Percentiles rank a stretch among this genome's conserved stretches.
Evolutionary conservation across 345 rosid genomes (phyloP).

Genomic region (Acer yangbiense): DNA sequence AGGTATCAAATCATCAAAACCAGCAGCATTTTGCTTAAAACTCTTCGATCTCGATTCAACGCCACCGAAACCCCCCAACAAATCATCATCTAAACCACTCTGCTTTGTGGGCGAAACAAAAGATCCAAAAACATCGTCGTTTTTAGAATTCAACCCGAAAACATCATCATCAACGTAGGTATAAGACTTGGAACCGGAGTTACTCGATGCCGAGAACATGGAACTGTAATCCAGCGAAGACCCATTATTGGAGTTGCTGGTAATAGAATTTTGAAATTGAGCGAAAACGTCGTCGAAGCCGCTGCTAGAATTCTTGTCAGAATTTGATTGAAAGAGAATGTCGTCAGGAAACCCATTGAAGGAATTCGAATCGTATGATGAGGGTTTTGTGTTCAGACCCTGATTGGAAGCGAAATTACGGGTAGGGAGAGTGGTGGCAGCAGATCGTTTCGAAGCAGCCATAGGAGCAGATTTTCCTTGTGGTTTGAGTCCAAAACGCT

Average conservation of each 20-base stretch:
- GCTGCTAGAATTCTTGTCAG: conserved; percentile 35
- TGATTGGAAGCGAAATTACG: conserved; percentile 28
- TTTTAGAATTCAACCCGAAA: conserved; percentile 35
- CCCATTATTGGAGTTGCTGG: conserved; percentile 30
- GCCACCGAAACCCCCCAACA: conserved; percentile 56
- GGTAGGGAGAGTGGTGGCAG: conserved; percentile 22
- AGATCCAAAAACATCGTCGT: conserved; percentile 48
- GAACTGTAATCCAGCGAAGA: conserved; percentile 53
- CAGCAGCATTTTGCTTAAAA: conserved; percentile 33
- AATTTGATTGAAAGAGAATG: conserved; percentile 31
- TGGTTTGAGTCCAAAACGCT: conserved; percentile 76
- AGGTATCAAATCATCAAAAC: conserved; percentile 68
- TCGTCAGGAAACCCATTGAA: conserved; percentile 32
- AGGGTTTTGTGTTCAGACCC: conserved; percentile 21
- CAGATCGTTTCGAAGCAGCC: conserved; percentile 59
- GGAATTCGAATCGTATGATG: conserved; percentile 34
- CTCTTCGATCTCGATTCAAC: conserved; percentile 31
- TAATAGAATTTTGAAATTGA: conserved; percentile 38
- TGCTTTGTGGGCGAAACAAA: conserved; percentile 47
- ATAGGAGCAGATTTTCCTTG: conserved; percentile 91
- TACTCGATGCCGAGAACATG: conserved; percentile 38
- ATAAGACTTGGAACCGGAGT: conserved; percentile 36
- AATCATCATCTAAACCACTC: conserved; percentile 45
- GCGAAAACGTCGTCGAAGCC: conserved; percentile 53
- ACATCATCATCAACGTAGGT: conserved; percentile 49